These are phyloP conservation scores for Agrocybe praecox DNA, from an alignment of 768 basidiomycete genomes.

Conservation along the genomic window DNA sequence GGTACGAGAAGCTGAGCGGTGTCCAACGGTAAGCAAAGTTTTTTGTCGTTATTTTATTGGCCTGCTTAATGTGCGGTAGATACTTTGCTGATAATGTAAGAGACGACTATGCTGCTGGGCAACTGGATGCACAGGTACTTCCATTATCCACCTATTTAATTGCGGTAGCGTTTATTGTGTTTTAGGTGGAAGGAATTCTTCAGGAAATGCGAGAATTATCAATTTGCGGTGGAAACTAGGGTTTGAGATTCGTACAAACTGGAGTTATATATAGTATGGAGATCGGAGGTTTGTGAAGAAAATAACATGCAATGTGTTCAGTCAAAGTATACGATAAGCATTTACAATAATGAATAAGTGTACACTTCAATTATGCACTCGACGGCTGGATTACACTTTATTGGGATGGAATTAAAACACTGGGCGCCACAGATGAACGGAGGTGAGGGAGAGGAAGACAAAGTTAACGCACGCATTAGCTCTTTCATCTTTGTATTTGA, in stretches of 20 bases:
- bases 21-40: slow-evolving; percentile 72
- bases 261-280: too few relatives aligned
- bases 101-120: slow-evolving; percentile 97
- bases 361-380: not conserved
- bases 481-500: slow-evolving; percentile 2
- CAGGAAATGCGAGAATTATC: slow-evolving; percentile 96
- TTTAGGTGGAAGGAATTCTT: slow-evolving; percentile 90
- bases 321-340: not conserved
- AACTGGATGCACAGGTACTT: slow-evolving; percentile 89
- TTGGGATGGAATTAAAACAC: not conserved
- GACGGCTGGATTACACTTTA: not conserved
- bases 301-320: too few relatives aligned
- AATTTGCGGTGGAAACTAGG: slow-evolving; percentile 77
- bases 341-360: not conserved
- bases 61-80: too few relatives aligned
- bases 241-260: not conserved
- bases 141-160: not conserved
- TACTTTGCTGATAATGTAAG: slow-evolving; percentile 90
- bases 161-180: not conserved
- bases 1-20: slow-evolving; percentile 94
- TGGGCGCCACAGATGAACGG: not conserved
- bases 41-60: slow-evolving; percentile 1
- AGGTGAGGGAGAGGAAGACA: not conserved
- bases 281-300: too few relatives aligned
- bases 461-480: not conserved